Evolutionary conservation across 768 basidiomycete species (phyloP), one percentile per base, ranked within the genome.

Genomic region (Tephrocybe sp.): DNA sequence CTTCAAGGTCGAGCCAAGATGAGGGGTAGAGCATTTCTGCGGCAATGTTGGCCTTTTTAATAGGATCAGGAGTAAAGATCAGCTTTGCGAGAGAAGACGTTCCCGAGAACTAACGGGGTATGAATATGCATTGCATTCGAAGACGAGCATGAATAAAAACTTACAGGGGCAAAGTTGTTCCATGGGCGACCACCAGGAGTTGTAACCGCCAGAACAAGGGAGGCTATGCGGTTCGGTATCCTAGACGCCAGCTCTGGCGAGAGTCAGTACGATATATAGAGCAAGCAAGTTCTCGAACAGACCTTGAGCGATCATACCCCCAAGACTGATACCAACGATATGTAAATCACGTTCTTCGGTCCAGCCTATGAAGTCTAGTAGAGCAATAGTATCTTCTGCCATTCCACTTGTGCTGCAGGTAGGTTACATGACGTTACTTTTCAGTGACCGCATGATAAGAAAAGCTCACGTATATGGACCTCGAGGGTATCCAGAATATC

Each of bases 391-490:
- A 53, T 93, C 91, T 49, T 85, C 79, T 2, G 91, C 90, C 90
- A 92, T 92, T 1, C 72, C 83, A 43, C 75, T 76, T 12, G 89
- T 87, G 26, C 88, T 90, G 54, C 30, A 50, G n/a, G 25, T 24
- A 31, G 8, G 45, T 18, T 19, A 32, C 34, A 45, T 36, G 26
- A 42, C 19, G 24, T 30, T 12, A 53, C n/a, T 16, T 11, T n/a
- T n/a, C n/a, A n/a, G n/a, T n/a, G n/a, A n/a, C n/a, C n/a, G n/a
- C n/a, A n/a, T n/a, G n/a, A n/a, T n/a, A n/a, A n/a, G n/a, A n/a
- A n/a, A n/a, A n/a, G 72, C 80, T 51, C 60, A 91, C 88, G 86
- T 77, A 67, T 92, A 92, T 1, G 89, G 88, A 1, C 89, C 91
- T 36, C 72, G 66, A 0, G 89, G 89, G 34, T 80, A 72, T 4